A percentile compares a stretch with the other conserved stretches of the same genome.
Conservation (phyloP, 306 rosid species). For the Citrullus mucosospermus region DNA sequence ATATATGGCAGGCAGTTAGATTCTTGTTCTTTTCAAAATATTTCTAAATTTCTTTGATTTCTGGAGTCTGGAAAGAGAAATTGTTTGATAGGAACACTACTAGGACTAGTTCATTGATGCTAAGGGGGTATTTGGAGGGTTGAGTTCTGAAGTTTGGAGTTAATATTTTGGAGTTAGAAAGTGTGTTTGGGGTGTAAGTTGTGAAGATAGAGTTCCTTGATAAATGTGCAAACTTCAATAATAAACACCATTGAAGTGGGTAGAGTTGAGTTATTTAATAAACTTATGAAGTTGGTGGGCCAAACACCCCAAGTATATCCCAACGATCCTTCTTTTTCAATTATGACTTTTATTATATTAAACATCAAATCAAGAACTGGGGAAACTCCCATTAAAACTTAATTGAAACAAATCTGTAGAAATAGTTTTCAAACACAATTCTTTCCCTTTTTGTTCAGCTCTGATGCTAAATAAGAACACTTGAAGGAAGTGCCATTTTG, state of each 20-base stretch:
- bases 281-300: too few relatives aligned
- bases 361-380: background rate
- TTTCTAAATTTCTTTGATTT: background rate
- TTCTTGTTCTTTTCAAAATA: background rate
- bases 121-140: too few relatives aligned
- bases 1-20: background rate
- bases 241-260: too few relatives aligned
- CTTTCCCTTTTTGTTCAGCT: background rate
- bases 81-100: background rate
- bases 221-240: too few relatives aligned
- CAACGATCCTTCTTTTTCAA: background rate
- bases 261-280: too few relatives aligned
- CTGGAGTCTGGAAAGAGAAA: background rate
- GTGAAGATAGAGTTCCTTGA: too few relatives aligned
- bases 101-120: background rate
- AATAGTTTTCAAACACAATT: background rate
- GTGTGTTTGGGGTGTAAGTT: too few relatives aligned
- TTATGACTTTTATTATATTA: background rate
- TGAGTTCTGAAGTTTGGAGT: too few relatives aligned
- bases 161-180: too few relatives aligned
- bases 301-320: too few relatives aligned
- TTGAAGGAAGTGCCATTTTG: background rate
- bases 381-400: background rate
- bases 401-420: background rate
- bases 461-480: background rate